These are phyloP conservation scores for Diaporthe citri DNA, from an alignment of 2,329 filamentous ascomycete genomes.

Conservation along the genomic window DNA sequence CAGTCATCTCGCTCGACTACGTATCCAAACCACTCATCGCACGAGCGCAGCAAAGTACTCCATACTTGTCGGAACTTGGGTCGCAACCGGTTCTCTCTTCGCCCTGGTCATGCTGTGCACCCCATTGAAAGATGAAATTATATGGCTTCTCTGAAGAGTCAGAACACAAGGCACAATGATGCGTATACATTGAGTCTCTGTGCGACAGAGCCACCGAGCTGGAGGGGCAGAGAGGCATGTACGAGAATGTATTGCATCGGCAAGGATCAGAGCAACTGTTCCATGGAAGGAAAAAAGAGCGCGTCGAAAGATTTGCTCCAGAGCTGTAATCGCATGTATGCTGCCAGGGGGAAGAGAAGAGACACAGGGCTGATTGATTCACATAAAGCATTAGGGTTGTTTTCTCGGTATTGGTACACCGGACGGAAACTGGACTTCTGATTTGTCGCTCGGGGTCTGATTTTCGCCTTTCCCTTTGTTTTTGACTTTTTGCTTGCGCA, in stretches of 20 bases:
- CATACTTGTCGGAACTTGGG: not conserved
- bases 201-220: not conserved
- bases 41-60: not conserved
- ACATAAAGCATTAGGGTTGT: conserved; percentile 32
- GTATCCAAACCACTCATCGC: not conserved
- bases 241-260: conserved; percentile 23
- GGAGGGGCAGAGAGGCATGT: conserved; percentile 8
- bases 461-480: conserved; percentile 8
- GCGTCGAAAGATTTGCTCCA: conserved; percentile 9
- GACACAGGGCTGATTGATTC: conserved; percentile 15
- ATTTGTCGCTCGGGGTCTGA: conserved; percentile 18
- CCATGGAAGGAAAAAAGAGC: not conserved
- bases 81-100: not conserved
- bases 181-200: conserved; percentile 1
- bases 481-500: not conserved
- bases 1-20: not conserved
- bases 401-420: conserved; percentile 23
- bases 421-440: conserved; percentile 35
- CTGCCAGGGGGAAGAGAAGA: conserved; percentile 2
- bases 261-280: not conserved
- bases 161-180: conserved; percentile 6
- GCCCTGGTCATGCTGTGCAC: not conserved
- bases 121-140: not conserved
- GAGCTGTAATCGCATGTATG: conserved; percentile 32
- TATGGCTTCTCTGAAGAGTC: not conserved